Percentiles rank a stretch among this genome's conserved stretches.
phyloP scores from a whole-genome alignment of 768 basidiomycete genomes.

The Pleurotus platypus region DNA sequence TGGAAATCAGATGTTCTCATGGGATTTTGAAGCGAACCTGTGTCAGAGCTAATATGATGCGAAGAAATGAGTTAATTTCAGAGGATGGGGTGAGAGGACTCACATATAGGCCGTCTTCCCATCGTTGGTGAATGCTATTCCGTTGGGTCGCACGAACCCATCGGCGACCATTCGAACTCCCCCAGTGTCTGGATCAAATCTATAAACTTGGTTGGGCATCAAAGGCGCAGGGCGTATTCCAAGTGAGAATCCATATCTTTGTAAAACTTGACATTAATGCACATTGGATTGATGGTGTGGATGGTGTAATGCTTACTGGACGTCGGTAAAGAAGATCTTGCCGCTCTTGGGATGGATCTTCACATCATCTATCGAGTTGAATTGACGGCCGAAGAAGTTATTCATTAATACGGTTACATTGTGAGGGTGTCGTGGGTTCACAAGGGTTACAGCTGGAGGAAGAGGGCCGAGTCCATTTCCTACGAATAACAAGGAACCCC shows the following conservation, averaged over 20 bases:
- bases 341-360: conserved; percentile 65
- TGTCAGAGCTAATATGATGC: conserved; percentile 39
- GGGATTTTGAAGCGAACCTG: conserved; percentile 41
- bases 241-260: conserved; percentile 61
- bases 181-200: conserved; percentile 64
- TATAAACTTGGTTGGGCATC: conserved; percentile 74
- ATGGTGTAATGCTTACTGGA: conserved; percentile 37
- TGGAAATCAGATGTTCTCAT: conserved; percentile 37
- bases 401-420: conserved; percentile 70
- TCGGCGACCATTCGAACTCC: conserved; percentile 70
- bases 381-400: conserved; percentile 77
- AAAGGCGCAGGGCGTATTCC: conserved; percentile 64
- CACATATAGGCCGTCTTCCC: conserved; percentile 66
- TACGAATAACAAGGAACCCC: conserved; percentile 53
- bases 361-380: conserved; percentile 78
- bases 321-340: conserved; percentile 74
- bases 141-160: conserved; percentile 70
- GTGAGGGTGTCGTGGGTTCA: conserved; percentile 61
- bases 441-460: conserved; percentile 59
- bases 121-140: conserved; percentile 65
- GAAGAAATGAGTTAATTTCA: neutral
- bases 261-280: neutral
- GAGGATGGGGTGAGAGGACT: conserved; percentile 3
- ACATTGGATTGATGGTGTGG: neutral
- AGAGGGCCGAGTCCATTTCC: conserved; percentile 62